Evolutionary conservation across 306 rosid genomes (phyloP).

Genomic region (Spatholobus suberectus): DNA sequence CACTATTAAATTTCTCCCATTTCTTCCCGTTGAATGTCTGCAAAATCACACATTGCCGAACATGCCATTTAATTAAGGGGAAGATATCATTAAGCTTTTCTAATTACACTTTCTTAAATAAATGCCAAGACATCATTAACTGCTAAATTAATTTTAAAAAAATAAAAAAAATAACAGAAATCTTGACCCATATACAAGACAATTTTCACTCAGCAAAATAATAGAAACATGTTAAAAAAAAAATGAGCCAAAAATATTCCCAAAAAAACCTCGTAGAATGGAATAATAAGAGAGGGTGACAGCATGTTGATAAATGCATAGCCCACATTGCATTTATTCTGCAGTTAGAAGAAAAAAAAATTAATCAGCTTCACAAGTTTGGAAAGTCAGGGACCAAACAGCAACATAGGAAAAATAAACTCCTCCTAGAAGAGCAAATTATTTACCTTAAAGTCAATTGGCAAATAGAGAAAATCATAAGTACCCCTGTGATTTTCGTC

Average conservation of each 20-base stretch:
- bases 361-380: slow-evolving; percentile 33
- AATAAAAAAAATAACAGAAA: slow-evolving; percentile 5
- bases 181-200: neutral
- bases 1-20: slow-evolving; percentile 99
- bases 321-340: slow-evolving; percentile 99
- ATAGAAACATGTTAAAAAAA: slow-evolving; percentile 27
- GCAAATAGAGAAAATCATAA: slow-evolving; percentile 93
- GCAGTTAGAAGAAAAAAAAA: slow-evolving; percentile 42
- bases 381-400: neutral
- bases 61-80: neutral
- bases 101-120: neutral
- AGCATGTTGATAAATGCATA: slow-evolving; percentile 99
- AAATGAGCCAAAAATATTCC: neutral
- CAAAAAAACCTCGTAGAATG: slow-evolving; percentile 73
- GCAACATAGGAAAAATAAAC: neutral
- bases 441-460: slow-evolving; percentile 95
- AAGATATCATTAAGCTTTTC: neutral
- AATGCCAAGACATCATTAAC: slow-evolving; percentile 24
- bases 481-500: slow-evolving; percentile 91
- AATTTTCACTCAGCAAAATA: slow-evolving; percentile 17
- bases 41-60: slow-evolving; percentile 30
- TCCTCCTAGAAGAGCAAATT: slow-evolving; percentile 20
- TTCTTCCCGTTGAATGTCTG: slow-evolving; percentile 95
- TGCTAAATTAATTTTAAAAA: slow-evolving; percentile 14
- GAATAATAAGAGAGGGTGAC: slow-evolving; percentile 83